These are phyloP conservation scores for Corchorus olitorius DNA, from an alignment of 345 rosid genomes.

Conservation along the genomic window DNA sequence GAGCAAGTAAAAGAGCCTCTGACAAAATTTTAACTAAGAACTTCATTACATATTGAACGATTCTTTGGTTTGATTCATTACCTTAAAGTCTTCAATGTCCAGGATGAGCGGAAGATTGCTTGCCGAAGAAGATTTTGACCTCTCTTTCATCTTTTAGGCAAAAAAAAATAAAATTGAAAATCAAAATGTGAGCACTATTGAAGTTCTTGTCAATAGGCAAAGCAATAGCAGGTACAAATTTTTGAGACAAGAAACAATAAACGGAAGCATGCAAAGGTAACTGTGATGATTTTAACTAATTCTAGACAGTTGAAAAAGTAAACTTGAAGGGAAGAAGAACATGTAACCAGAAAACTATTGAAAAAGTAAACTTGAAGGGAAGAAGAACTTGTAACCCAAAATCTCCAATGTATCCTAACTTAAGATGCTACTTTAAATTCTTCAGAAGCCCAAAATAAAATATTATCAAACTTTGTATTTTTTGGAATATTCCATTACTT, in stretches of 20 bases:
- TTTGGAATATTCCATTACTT: background rate
- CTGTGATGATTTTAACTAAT: background rate
- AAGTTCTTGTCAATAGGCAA: background rate
- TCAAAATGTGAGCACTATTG: background rate
- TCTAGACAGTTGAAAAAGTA: background rate
- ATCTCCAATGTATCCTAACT: background rate
- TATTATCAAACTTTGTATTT: background rate
- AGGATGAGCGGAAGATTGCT: conserved; percentile 75
- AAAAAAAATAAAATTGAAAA: conserved; percentile 10
- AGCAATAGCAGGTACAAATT: background rate
- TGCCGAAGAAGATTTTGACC: conserved; percentile 59
- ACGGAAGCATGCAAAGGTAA: background rate
- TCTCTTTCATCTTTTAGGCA: conserved; percentile 61
- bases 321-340: background rate
- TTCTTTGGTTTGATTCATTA: conserved; percentile 29
- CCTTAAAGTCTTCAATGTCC: conserved; percentile 94
- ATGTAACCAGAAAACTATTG: background rate
- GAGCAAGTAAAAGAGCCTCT: conserved; percentile 8
- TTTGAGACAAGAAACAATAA: conserved; percentile 1
- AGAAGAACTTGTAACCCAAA: background rate
- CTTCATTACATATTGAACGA: background rate
- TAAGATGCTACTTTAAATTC: background rate
- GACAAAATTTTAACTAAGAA: conserved; percentile 11
- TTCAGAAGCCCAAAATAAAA: background rate
- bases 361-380: background rate